Base-by-base conservation (phyloP, 768 basidiomycete genomes). In the Leccinellum rugosiceps region DNA sequence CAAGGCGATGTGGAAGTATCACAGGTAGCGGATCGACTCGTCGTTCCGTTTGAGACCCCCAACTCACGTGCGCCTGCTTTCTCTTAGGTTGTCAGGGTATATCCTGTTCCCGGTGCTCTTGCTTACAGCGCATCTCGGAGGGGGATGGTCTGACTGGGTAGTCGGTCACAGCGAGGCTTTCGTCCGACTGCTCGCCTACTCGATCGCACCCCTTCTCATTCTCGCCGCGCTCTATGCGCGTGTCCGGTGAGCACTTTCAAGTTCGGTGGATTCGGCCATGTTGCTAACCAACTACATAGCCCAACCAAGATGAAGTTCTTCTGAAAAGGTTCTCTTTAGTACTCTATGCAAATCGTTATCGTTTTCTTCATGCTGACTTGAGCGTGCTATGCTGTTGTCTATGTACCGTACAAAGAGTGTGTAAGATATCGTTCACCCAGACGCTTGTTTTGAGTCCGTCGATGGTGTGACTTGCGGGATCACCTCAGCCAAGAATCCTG, bases 1-100 rank as follows among this genome's bases (percentile, higher is more conserved):
- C 14, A 93, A 90, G 69, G 68, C 75, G 1, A 57, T 92, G 19
- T 94, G 91, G 87, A 94, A 92, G 68, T 93, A 90, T 62, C 92
- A 94, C 65, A 76, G 92, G 87, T 85, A 58, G 4, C 4, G 25
- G 43, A 70, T 17, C 23, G 23, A 46, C 45, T 4, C 7, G 13
- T 44, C 11, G 15, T 9, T 44, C 11, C 21, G 13, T 45, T 45
- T 0, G n/a, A 38, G 38, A 38, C 38, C 38, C 25, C 9, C 17
- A n/a, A 38, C 41, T 43, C n/a, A 43, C 59, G n/a, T 44, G 48
- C 31, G 35, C 53, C 19, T 31, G 50, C 52, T 47, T n/a, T n/a
- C n/a, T n/a, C n/a, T n/a, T 61, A 87, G 89, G 60, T 59, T 87
- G 17, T 90, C 88, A 0, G 92, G 92, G 9, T 94, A 94, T 62